phyloP scores from a whole-genome alignment of 106 monocot species.

The Dendrobium officinale region DNA sequence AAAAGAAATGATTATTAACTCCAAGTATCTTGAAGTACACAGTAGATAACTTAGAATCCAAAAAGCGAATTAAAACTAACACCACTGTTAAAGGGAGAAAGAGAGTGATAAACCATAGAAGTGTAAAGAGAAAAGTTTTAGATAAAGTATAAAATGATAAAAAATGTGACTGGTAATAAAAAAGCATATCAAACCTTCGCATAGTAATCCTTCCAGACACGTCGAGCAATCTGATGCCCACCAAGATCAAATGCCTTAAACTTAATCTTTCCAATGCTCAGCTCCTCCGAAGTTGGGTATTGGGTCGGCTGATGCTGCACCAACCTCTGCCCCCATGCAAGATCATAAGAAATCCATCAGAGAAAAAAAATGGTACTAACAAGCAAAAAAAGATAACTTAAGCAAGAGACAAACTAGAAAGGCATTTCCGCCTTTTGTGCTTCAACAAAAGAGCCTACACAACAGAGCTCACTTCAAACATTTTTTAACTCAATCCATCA shows the following conservation, averaged over 20 bases:
- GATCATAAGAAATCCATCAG: background rate
- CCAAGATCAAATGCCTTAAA: constrained; percentile 83
- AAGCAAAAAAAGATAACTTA: background rate
- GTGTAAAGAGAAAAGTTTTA: background rate
- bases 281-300: constrained; percentile 68
- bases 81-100: background rate
- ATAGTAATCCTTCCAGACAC: constrained; percentile 85
- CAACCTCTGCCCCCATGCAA: constrained; percentile 32
- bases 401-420: background rate
- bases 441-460: background rate
- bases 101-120: background rate
- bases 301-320: constrained; percentile 77
- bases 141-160: background rate
- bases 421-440: background rate
- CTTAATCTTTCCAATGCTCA: constrained; percentile 68
- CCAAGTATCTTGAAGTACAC: background rate
- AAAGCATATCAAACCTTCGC: constrained; percentile 46
- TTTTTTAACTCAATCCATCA: background rate
- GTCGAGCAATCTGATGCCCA: constrained; percentile 80
- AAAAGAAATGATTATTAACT: background rate
- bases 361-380: background rate
- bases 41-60: background rate
- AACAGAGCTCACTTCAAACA: background rate
- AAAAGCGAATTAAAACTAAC: background rate
- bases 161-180: background rate